Evolutionary conservation across 78 protist genomes (phyloP), one percentile per base, ranked within the genome.

Genomic region (Dictyostelium intermedium): DNA sequence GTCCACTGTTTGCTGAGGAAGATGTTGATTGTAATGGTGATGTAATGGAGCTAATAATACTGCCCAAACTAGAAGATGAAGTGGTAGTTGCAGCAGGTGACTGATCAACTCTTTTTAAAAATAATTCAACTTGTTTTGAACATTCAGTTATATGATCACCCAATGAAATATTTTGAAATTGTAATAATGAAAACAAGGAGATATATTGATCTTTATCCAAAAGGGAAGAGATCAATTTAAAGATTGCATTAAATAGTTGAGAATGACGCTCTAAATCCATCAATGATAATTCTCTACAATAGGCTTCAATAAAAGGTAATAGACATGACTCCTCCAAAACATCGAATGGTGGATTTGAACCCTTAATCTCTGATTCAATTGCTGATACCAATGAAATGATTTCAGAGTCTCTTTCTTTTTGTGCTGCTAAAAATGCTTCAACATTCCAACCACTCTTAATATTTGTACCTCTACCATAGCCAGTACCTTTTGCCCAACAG

Each of bases 401-500:
- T n/a, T 87, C 96, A 18, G 45, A 18, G 45, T 94, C 92, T 43
- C 91, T 76, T 76, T 95, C 91, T 27, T 81, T 76, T 34, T 87
- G 91, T 3, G 94, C 95, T 23, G 91, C 97, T 2, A 84, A 73
- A 63, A 66, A 91, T 14, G 92, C 95, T 37, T 79, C 82, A 13
- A 95, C 80, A 63, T 89, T 82, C 95, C 97, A 89, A 45, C 93
- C 81, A 45, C 41, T 86, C n/a, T 72, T 27, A 7, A 13, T 25
- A 34, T 32, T 37, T 27, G 18, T 39, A 23, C 95, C 92, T 41
- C 84, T 34, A 23, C 97, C 97, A 77, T 95, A 95, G 23, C 97
- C 97, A 5, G 97, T 95, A 20, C 97, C 97, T 53, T 91, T 95
- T 13, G 95, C 97, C 97, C 97, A 95, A 32, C 37, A 66, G 25